Conservation (phyloP, 257 asterid genomes). For the Fraxinus americana region DNA sequence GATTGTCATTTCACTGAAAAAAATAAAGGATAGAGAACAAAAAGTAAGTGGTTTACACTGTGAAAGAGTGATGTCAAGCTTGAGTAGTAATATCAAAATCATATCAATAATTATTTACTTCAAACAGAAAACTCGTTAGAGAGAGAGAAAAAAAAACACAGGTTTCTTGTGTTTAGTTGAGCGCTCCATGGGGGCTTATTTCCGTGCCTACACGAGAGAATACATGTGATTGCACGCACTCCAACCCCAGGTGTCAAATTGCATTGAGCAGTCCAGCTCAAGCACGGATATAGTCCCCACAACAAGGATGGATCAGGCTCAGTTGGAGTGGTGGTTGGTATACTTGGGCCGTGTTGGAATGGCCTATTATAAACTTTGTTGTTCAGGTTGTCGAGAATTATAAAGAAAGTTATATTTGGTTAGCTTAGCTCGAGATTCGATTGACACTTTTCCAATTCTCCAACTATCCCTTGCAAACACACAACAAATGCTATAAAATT, state of each 20-base stretch:
- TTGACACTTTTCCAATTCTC: slow-evolving; percentile 1
- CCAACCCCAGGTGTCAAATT: slow-evolving; percentile 4
- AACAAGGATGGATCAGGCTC: no score
- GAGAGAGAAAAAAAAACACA: background rate
- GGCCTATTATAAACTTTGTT: background rate
- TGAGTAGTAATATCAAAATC: background rate
- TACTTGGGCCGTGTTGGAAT: background rate
- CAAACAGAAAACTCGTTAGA: slow-evolving; percentile 44
- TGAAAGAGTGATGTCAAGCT: background rate
- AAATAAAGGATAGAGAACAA: background rate
- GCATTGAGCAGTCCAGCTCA: background rate
- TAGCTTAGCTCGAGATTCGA: background rate
- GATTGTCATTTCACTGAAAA: background rate
- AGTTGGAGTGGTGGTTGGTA: background rate
- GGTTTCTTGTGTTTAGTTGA: background rate
- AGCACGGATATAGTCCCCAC: background rate
- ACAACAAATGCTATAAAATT: background rate
- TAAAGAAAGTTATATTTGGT: background rate
- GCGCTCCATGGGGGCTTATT: slow-evolving; percentile 12
- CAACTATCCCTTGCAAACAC: slow-evolving; percentile 36
- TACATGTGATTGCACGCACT: no score
- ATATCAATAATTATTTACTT: slow-evolving; percentile 10
- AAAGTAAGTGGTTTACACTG: background rate
- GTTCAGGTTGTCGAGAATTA: background rate
- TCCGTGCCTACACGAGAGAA: slow-evolving; percentile 16